A percentile compares a stretch with the other conserved stretches of the same genome.
Conservation (phyloP, 2,329 filamentous ascomycete genomes). For the Penicillium sp. region DNA sequence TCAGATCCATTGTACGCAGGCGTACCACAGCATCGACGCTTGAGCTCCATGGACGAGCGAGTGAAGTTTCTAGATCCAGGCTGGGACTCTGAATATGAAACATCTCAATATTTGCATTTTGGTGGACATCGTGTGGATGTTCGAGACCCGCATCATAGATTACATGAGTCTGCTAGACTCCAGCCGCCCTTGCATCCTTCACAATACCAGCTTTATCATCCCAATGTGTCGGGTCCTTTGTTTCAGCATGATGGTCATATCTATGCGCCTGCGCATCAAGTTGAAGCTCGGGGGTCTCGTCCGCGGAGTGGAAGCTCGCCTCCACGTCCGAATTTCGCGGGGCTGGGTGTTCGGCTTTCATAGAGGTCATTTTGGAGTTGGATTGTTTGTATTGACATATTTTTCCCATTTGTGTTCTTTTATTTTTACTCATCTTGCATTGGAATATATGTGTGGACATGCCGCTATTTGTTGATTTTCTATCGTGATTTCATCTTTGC, state of each 20-base stretch:
- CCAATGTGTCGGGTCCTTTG: constrained; percentile 31
- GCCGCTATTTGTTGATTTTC: not conserved
- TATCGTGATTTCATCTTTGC: not conserved
- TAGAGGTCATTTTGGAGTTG: not conserved
- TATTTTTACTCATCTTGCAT: not conserved
- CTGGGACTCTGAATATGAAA: constrained; percentile 19
- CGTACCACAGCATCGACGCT: constrained; percentile 10
- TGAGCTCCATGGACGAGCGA: constrained; percentile 25
- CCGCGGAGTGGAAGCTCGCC: constrained; percentile 38
- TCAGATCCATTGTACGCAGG: constrained; percentile 22
- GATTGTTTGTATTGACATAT: not conserved
- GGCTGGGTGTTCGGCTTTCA: constrained; percentile 20
- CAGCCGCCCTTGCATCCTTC: constrained; percentile 20
- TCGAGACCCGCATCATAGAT: constrained; percentile 28
- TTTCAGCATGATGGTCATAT: constrained; percentile 22
- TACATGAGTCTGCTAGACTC: constrained; percentile 20
- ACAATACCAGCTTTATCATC: constrained; percentile 29
- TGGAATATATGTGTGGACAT: not conserved
- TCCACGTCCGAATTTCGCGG: constrained; percentile 23
- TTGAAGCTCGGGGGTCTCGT: constrained; percentile 22
- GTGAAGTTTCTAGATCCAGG: constrained; percentile 11
- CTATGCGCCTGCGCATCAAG: constrained; percentile 14
- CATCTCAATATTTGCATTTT: constrained; percentile 23
- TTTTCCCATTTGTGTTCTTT: not conserved
- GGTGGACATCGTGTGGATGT: constrained; percentile 35